Evolutionary conservation across 441 rosid species (phyloP).

Genomic region (Mallotus japonicus): DNA sequence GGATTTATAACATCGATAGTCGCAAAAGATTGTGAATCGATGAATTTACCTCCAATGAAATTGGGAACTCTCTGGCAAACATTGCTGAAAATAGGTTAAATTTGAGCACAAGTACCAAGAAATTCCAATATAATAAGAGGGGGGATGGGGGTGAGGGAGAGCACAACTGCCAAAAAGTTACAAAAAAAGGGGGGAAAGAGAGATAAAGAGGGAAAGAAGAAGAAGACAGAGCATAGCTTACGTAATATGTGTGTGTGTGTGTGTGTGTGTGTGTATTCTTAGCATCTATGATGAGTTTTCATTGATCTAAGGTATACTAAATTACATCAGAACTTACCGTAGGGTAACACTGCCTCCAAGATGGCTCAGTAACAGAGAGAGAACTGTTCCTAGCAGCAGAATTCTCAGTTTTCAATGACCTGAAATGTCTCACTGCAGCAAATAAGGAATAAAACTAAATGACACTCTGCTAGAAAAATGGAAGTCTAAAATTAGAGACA

Average conservation of each 20-base stretch:
- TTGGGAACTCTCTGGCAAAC: constrained; percentile 70
- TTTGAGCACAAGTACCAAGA: constrained; percentile 21
- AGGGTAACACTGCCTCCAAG: constrained; percentile 50
- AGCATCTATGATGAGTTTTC: constrained; percentile 18
- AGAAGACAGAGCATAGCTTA: not conserved
- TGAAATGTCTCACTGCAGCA: constrained; percentile 50
- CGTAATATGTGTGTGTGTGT: not conserved
- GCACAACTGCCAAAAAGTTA: constrained; percentile 16
- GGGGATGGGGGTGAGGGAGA: not conserved
- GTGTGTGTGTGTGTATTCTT: constrained; percentile 16
- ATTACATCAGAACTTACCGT: constrained; percentile 44
- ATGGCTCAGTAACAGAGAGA: constrained; percentile 43
- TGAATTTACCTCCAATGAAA: constrained; percentile 80
- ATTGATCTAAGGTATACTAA: constrained; percentile 19
- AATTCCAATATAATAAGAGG: not conserved
- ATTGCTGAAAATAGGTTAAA: constrained; percentile 14
- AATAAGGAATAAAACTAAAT: constrained; percentile 6
- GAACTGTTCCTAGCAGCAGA: constrained; percentile 39
- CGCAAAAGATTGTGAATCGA: constrained; percentile 58
- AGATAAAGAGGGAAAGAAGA: not conserved
- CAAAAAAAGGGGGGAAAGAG: not conserved
- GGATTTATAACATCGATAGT: constrained; percentile 76
- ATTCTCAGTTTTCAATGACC: constrained; percentile 47
- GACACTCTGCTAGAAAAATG: constrained; percentile 7
- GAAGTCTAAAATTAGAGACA: not conserved